These are phyloP conservation scores for Quercus robur DNA, from an alignment of 306 rosid species.

Conservation along the genomic window DNA sequence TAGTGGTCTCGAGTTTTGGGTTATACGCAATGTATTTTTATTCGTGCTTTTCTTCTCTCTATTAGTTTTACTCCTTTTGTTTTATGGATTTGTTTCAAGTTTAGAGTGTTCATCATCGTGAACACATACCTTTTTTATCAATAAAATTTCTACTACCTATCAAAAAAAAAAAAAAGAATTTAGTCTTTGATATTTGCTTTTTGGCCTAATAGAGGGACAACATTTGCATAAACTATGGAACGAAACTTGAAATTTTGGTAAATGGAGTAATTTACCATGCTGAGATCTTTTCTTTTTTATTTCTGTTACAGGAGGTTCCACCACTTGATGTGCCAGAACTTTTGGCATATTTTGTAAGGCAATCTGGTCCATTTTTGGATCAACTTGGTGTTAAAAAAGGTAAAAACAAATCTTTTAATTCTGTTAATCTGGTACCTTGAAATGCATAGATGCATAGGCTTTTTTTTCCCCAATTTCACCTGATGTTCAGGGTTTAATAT, in stretches of 20 bases:
- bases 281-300: conserved; percentile 21
- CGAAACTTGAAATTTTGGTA: neutral
- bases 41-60: too few relatives aligned
- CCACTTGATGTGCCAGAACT: conserved; percentile 93
- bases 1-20: too few relatives aligned
- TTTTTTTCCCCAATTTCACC: neutral
- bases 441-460: neutral
- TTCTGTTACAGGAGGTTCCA: conserved; percentile 67
- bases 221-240: neutral
- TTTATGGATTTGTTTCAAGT: too few relatives aligned
- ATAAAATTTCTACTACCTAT: too few relatives aligned
- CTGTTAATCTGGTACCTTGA: neutral
- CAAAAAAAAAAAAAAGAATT: neutral
- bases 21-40: too few relatives aligned
- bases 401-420: conserved; percentile 19
- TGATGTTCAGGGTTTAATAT: neutral
- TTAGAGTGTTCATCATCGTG: too few relatives aligned
- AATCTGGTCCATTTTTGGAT: conserved; percentile 86
- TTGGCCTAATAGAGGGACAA: neutral
- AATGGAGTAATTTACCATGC: neutral
- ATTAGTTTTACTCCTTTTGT: too few relatives aligned
- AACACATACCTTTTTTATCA: too few relatives aligned
- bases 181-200: neutral
- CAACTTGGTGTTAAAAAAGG: conserved; percentile 89
- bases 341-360: conserved; percentile 86